Base-by-base conservation (phyloP, 306 rosid species). In the Lotus japonicus region DNA sequence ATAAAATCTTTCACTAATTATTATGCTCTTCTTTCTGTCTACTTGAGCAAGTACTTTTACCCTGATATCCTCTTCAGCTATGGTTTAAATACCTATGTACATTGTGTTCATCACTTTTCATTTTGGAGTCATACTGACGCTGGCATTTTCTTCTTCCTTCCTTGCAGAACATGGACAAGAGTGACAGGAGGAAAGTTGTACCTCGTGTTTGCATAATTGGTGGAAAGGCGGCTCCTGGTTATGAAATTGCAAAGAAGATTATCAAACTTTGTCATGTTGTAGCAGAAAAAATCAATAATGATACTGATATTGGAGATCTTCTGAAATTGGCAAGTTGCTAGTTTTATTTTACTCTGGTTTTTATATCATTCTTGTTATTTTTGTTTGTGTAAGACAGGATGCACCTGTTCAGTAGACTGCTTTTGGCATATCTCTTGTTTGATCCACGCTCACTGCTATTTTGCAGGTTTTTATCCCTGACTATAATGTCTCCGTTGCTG, bases 181-280 rank as follows among this genome's bases (percentile, higher is more conserved):
- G 68, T 83, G 84, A 81, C 14, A 45, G 77, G 76, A 82, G 61
- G 51, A 88, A 83, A 76, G 91, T 88, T 61, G 88, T 88, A 15
- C 91, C 89, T 19, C 88, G 95, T 16, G 89, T 85, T 84, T 88
- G 91, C 83, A 85, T 88, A 68, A 77, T 85, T 82, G 89, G 95
- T 58, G 95, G 95, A 68, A 88, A 88, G 72, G 95, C 95, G 46
- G 91, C 91, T 75, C 89, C 91, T 43, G 91, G 91, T 73, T 88
- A 85, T 75, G 91, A 83, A 71, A 76, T 75, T 64, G 95, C 95
- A 38, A 85, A 83, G 76, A 84, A 85, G 77, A 83, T 88, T 61
- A 85, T 88, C 81, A 85, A 88, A 77, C 91, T 88, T 52, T 83
- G 87, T 72, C 87, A 85, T 66, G 84, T 76, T 53, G 91, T 85